Base-by-base conservation (phyloP, 2,329 filamentous ascomycete species). In the Penicillium sp. region DNA sequence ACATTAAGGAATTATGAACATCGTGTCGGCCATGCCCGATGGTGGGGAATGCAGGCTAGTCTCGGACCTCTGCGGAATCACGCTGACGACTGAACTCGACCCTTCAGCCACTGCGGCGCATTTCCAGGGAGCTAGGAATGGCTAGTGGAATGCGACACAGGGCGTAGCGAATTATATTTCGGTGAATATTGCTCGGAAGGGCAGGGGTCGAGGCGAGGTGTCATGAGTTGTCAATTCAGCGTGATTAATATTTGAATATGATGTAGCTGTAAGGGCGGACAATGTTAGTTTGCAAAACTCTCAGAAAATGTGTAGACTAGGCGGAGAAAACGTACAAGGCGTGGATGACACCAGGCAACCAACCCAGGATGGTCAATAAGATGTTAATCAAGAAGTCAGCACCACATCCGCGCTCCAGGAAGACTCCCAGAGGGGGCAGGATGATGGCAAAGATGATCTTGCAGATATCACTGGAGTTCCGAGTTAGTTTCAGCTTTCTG, bases 301-400 rank as follows among this genome's bases (percentile, higher is more conserved):
- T 19, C 9, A 2, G n/a, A 39, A 4, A n/a, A 19, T 39, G 2
- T 9, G 6, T 2, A 11, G 29, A 35, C 33, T 43, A n/a, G 25
- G 11, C n/a, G 46, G 29, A 52, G 27, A 26, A 31, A 31, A 85
- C 86, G 64, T 86, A 96, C 81, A 96, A 80, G 61, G 92, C 92
- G 82, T 96, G 92, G 77, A 96, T 91, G 80, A 96, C 93, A 77
- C 92, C 90, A 64, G 89, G 89, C 70, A 93, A 84, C 77, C 86
- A 88, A 77, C 85, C 87, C 67, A 92, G 81, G 68, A 91, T 86
- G 68, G 91, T 96, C 79, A 96, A 81, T 72, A 92, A 84, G 78
- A 96, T 91, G 88, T 96, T 96, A 86, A 96, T 96, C 78, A 93
- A 82, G 72, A 96, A 82, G 75, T 96, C 91, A 66, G 88, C 86